Evolutionary conservation across 345 rosid genomes (phyloP).

Genomic region (Arabis alpina): DNA sequence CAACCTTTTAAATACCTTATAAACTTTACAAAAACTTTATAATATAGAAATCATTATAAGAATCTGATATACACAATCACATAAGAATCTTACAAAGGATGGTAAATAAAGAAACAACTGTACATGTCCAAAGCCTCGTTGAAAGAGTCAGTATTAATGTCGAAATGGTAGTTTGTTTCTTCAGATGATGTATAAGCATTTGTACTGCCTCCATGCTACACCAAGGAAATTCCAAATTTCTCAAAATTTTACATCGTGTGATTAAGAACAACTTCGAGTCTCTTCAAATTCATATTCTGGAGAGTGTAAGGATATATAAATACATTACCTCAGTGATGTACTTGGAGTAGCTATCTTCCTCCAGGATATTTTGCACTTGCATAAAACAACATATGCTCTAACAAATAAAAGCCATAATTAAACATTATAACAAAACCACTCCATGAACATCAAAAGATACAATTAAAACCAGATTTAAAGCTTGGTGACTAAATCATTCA

Average conservation of each 20-base stretch:
- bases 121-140: conserved; percentile 93
- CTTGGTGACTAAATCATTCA: not conserved
- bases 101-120: not conserved
- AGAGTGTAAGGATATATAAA: too few relatives aligned
- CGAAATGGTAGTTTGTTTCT: conserved; percentile 74
- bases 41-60: too few relatives aligned
- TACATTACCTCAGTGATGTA: conserved; percentile 70
- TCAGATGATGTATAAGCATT: conserved; percentile 87
- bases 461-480: too few relatives aligned
- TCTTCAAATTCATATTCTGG: not conserved
- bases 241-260: conserved; percentile 9
- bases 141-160: conserved; percentile 72
- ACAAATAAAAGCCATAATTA: not conserved
- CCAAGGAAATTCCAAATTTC: conserved; percentile 7
- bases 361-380: conserved; percentile 89
- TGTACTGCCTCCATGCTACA: conserved; percentile 88
- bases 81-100: conserved; percentile 33
- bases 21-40: too few relatives aligned
- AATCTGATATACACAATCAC: conserved; percentile 54
- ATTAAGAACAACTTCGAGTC: not conserved
- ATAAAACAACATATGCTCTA: conserved; percentile 97
- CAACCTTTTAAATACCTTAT: too few relatives aligned
- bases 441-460: conserved; percentile 11
- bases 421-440: conserved; percentile 6
- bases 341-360: conserved; percentile 88